Percentiles rank a stretch among this genome's conserved stretches.
Evolutionary conservation across 1,139 yeast species (phyloP).

Genomic region (Hyphopichia fennica): DNA sequence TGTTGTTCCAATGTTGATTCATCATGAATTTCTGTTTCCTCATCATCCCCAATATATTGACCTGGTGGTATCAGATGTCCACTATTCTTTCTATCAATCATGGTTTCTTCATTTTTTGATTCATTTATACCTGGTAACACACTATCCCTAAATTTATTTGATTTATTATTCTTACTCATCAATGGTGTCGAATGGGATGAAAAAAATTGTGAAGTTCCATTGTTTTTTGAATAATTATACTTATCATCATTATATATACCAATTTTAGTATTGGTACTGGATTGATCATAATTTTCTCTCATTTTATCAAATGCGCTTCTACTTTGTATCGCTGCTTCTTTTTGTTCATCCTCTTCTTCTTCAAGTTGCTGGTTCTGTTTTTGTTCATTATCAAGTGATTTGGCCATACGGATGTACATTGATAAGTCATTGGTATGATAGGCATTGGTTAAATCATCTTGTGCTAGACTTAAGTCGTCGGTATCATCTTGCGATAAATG

Average conservation of each 20-base stretch:
- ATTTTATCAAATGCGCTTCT: neutral
- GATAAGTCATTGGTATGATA: constrained; percentile 7
- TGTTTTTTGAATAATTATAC: constrained; percentile 1
- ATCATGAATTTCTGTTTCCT: neutral
- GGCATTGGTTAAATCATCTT: constrained; percentile 11
- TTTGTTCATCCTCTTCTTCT: constrained; percentile 11
- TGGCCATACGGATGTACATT: constrained; percentile 6
- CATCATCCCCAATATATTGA: neutral
- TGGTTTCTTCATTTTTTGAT: neutral
- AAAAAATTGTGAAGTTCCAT: constrained; percentile 11
- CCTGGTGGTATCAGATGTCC: no score
- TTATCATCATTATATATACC: constrained; percentile 3
- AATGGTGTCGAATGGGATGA: constrained; percentile 37
- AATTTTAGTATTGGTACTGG: constrained; percentile 2
- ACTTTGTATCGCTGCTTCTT: neutral
- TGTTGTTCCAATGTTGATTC: neutral
- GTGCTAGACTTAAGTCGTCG: constrained; percentile 11
- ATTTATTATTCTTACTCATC: constrained; percentile 8
- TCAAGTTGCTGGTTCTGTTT: neutral
- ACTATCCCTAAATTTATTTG: no score
- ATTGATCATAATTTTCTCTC: constrained; percentile 1
- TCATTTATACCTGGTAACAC: no score
- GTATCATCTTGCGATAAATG: constrained; percentile 28
- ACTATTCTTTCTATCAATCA: neutral
- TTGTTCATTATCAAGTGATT: constrained; percentile 5